Evolutionary conservation across 192 early-diverging fungal genomes (phyloP).

Genomic region (Entomortierella beljakovae): DNA sequence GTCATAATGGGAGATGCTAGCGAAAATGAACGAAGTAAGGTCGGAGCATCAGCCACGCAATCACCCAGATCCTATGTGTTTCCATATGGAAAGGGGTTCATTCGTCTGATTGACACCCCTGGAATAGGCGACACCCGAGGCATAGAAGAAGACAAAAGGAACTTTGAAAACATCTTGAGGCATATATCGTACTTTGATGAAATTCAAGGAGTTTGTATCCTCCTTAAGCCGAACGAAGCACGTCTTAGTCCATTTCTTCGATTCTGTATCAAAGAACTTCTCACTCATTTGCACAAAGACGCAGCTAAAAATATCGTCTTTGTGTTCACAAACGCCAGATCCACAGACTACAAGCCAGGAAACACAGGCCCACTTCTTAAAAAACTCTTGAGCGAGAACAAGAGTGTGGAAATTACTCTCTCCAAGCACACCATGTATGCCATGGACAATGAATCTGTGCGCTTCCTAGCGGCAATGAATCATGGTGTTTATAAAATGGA

Average conservation of each 20-base stretch:
- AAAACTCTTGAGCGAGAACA: slow-evolving; percentile 9
- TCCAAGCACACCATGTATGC: slow-evolving; percentile 12
- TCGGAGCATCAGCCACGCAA: slow-evolving; percentile 25
- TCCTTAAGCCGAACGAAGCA: slow-evolving; percentile 14
- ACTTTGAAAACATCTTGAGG: slow-evolving; percentile 37
- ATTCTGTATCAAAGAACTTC: slow-evolving; percentile 40
- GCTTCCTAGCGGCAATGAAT: slow-evolving; percentile 36
- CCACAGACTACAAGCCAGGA: slow-evolving; percentile 34
- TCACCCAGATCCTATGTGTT: slow-evolving; percentile 29
- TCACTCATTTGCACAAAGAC: slow-evolving; percentile 32
- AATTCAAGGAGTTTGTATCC: slow-evolving; percentile 34
- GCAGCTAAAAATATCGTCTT: slow-evolving; percentile 44
- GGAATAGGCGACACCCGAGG: slow-evolving; percentile 45
- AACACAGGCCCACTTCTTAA: slow-evolving; percentile 26
- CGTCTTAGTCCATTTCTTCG: slow-evolving; percentile 19
- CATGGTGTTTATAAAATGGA: slow-evolving; percentile 22
- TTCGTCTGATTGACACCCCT: slow-evolving; percentile 44
- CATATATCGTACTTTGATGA: slow-evolving; percentile 20
- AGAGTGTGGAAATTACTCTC: slow-evolving; percentile 11
- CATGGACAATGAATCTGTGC: slow-evolving; percentile 50
- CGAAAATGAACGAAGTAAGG: slow-evolving; percentile 14
- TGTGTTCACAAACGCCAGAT: slow-evolving; percentile 37
- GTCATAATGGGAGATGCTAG: slow-evolving; percentile 21
- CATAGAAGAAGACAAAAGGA: slow-evolving; percentile 25
- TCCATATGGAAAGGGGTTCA: slow-evolving; percentile 5